Base-by-base conservation (phyloP, 495 filamentous ascomycete species). In the Aspergillus bertholletiae region DNA sequence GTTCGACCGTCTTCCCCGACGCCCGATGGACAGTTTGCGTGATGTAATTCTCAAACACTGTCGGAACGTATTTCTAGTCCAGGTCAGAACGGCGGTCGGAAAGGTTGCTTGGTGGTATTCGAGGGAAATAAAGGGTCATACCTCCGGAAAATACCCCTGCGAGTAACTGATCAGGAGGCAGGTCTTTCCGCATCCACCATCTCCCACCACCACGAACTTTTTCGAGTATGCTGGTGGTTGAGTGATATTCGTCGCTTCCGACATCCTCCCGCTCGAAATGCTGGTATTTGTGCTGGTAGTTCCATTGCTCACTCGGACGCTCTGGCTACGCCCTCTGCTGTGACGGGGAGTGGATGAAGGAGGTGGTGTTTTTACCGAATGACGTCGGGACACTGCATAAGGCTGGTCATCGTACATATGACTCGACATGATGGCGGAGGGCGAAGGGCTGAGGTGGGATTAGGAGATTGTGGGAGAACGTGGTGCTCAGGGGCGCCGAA, bases 31-130 rank as follows among this genome's bases (percentile, higher is more conserved):
- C 84, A 50, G 91, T 94, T 72, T 97, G 91, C 34, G 94, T 96
- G 74, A 97, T 97, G 80, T 98, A 98, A 76, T 98, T 98, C 66
- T 98, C 94, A 68, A 98, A 98, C 55, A 98, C 94, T 0, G 94
- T 98, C 2, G 94, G 94, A 46, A 98, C 93, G 66, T 98, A 98
- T 97, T 97, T 98, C 94, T 98, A 52, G 17, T 50, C 24, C 27
- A 39, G 24, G 40, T 32, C 66, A 43, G 37, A 52, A 43, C 46
- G 21, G 37, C 7, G 21, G 15, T 21, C 20, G 21, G 8, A 5
- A 37, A 39, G 26, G 3, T 18, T 11, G 41, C 20, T 7, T 3
- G 23, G n/a, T 26, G 20, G 8, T n/a, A 17, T 24, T n/a, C 17
- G 18, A 15, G 2, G 5, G n/a, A 17, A 21, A 50, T 20, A 13